A percentile compares a stretch with the other conserved stretches of the same genome.
Conservation (phyloP, 2,329 filamentous ascomycete species). For the Chrysoporthe austroafricana region DNA sequence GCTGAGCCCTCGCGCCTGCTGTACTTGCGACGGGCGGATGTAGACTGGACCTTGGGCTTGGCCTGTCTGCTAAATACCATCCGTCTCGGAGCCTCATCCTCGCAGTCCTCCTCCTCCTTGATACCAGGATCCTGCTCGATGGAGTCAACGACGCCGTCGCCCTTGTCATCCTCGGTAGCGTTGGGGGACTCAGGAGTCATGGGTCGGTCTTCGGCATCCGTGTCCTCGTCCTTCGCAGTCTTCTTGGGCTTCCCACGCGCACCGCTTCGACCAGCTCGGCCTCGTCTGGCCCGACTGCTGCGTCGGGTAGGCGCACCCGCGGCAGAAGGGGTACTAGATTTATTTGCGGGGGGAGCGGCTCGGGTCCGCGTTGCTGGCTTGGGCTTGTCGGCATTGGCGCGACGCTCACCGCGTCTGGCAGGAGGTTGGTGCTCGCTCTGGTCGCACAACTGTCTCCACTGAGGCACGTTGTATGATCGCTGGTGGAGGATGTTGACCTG, state of each 20-base stretch:
- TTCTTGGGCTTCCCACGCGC: conserved; percentile 44
- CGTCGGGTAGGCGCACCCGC: conserved; percentile 18
- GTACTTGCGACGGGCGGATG: conserved; percentile 85
- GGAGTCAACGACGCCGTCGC: conserved; percentile 47
- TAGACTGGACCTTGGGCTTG: conserved; percentile 70
- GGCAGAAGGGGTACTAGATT: conserved; percentile 17
- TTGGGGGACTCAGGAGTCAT: conserved; percentile 64
- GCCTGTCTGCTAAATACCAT: conserved; percentile 54
- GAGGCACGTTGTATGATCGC: conserved; percentile 91
- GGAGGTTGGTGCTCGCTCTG: conserved; percentile 96
- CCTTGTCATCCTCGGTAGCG: conserved; percentile 38
- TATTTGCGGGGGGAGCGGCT: conserved; percentile 35
- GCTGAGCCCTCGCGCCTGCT: conserved; percentile 78
- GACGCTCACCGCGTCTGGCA: conserved; percentile 81
- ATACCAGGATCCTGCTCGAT: conserved; percentile 52
- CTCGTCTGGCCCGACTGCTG: conserved; percentile 21
- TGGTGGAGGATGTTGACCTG: conserved; percentile 97
- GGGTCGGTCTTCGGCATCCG: conserved; percentile 52
- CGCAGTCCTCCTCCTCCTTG: conserved; percentile 50
- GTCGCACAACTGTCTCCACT: conserved; percentile 92
- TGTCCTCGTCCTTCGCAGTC: conserved; percentile 43
- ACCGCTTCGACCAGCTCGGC: conserved; percentile 41
- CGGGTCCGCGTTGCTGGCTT: conserved; percentile 48
- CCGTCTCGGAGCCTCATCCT: conserved; percentile 48
- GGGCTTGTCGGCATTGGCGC: conserved; percentile 61